These are phyloP conservation scores for Sporothrix pallida DNA, from an alignment of 2,329 filamentous ascomycete species.

Conservation along the genomic window DNA sequence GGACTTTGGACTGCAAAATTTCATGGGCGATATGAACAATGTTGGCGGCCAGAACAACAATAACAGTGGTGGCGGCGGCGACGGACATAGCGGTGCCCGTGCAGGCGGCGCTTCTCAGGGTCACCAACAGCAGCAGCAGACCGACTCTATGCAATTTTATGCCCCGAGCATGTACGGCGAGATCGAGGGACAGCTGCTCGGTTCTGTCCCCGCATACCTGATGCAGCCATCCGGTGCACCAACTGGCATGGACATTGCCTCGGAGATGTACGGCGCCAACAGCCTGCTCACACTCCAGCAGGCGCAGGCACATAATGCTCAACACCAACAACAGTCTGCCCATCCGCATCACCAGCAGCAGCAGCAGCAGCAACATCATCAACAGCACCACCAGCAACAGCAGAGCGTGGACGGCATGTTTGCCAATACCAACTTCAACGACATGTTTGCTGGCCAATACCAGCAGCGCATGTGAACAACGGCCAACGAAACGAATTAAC, in stretches of 20 bases:
- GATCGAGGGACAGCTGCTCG: constrained; percentile 75
- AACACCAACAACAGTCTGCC: constrained; percentile 32
- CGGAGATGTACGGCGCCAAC: constrained; percentile 36
- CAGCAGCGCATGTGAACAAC: constrained; percentile 1
- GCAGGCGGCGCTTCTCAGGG: constrained; percentile 20
- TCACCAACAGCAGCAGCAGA: constrained; percentile 42
- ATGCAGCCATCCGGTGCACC: constrained; percentile 34
- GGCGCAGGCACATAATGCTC: constrained; percentile 29
- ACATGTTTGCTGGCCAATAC: constrained; percentile 31
- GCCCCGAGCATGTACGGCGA: constrained; percentile 64
- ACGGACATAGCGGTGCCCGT: constrained; percentile 33
- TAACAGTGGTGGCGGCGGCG: constrained; percentile 39
- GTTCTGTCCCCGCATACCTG: constrained; percentile 55
- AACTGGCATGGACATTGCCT: constrained; percentile 33
- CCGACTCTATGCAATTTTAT: constrained; percentile 54
- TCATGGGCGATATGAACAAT: constrained; percentile 33
- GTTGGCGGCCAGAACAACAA: constrained; percentile 1
- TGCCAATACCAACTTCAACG: constrained; percentile 23
- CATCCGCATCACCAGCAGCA: constrained; percentile 32
- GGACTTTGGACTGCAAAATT: constrained; percentile 48
- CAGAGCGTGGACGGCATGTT: constrained; percentile 30
- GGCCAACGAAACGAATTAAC: background rate
- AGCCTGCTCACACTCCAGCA: constrained; percentile 36
- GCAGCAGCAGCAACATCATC: constrained; percentile 31
- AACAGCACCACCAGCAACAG: constrained; percentile 27